Base-by-base conservation (phyloP, 495 filamentous ascomycete genomes). In the Penicillium cinerascens region DNA sequence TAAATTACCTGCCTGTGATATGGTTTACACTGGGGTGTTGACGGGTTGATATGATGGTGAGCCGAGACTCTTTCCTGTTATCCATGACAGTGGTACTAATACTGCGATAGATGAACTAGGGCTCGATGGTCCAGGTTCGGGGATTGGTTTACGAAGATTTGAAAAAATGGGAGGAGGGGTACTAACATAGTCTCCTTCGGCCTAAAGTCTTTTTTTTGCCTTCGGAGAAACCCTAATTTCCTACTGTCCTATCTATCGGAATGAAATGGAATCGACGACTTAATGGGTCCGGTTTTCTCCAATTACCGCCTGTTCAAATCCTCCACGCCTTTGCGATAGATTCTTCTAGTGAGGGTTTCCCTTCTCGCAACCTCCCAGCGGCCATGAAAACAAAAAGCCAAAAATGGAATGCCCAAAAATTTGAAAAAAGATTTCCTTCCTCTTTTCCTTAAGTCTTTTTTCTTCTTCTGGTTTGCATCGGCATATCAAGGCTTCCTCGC, bases 401-500 rank as follows among this genome's bases (percentile, higher is more conserved):
- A 47, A 55, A 59, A 51, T 40, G 44, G 48, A 43, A 42, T 47
- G 33, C 21, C 41, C 36, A 45, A 52, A 60, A 47, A 55, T 51
- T 47, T 49, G 23, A 49, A 51, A 54, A 42, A 54, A 33, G 15
- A 17, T 47, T 49, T 40, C 44, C 15, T 38, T 45, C 44, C 18
- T 49, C 8, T 44, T 39, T 39, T 49, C 10, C 29, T 33, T 33
- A 10, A 35, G 10, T 33, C 22, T 43, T 25, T 26, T 10, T 58
- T 41, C 56, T 26, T 22, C 29, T 43, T 25, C 37, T 48, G 20
- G 23, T 44, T 47, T 43, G 18, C 47, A 38, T n/a, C 64, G 72
- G 74, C 72, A 68, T 51, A 69, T 71, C 64, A 72, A 74, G 59
- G 58, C 71, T 60, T 68, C 68, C 72, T 72, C 72, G 65, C 59